A percentile compares a stretch with the other conserved stretches of the same genome.
phyloP scores from a whole-genome alignment of 768 basidiomycete genomes.

The Trametes sanguinea region DNA sequence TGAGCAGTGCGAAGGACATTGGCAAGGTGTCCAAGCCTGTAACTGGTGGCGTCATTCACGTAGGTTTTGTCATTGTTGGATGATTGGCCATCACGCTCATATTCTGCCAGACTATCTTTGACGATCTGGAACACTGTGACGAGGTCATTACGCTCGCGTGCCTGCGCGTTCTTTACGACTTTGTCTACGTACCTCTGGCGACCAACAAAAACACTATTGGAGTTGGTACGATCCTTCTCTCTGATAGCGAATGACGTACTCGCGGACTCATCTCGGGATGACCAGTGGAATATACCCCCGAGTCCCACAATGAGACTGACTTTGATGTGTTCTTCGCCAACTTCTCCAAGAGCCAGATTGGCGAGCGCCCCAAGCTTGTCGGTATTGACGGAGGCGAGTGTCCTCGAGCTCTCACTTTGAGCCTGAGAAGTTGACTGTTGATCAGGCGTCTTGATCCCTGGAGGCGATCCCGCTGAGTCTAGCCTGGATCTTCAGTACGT shows the following conservation, averaged over 20 bases:
- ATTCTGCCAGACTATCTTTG: slow-evolving; percentile 12
- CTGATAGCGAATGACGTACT: neutral
- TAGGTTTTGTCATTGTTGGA: neutral
- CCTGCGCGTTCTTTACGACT: slow-evolving; percentile 35
- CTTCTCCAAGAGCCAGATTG: slow-evolving; percentile 43
- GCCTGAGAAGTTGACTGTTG: slow-evolving; percentile 40
- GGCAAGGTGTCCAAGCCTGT: slow-evolving; percentile 2
- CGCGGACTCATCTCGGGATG: neutral
- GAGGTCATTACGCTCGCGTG: slow-evolving; percentile 34
- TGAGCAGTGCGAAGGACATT: slow-evolving; percentile 14
- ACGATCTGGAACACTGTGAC: slow-evolving; percentile 31
- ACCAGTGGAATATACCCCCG: slow-evolving; percentile 46
- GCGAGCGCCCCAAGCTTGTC: slow-evolving; percentile 40
- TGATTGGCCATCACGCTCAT: neutral
- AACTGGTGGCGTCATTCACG: neutral
- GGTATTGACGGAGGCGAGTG: slow-evolving; percentile 38
- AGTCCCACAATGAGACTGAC: slow-evolving; percentile 44
- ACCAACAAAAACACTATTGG: slow-evolving; percentile 34
- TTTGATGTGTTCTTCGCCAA: slow-evolving; percentile 46
- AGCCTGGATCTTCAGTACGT: slow-evolving; percentile 74
- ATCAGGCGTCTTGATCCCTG: slow-evolving; percentile 45
- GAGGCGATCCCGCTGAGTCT: slow-evolving; percentile 52
- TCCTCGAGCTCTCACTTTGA: neutral
- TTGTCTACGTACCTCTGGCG: slow-evolving; percentile 29
- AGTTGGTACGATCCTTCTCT: slow-evolving; percentile 34